A percentile compares a stretch with the other conserved stretches of the same genome.
These are phyloP conservation scores for Euphorbia lathyris DNA, from an alignment of 345 rosid genomes.

Conservation along the genomic window DNA sequence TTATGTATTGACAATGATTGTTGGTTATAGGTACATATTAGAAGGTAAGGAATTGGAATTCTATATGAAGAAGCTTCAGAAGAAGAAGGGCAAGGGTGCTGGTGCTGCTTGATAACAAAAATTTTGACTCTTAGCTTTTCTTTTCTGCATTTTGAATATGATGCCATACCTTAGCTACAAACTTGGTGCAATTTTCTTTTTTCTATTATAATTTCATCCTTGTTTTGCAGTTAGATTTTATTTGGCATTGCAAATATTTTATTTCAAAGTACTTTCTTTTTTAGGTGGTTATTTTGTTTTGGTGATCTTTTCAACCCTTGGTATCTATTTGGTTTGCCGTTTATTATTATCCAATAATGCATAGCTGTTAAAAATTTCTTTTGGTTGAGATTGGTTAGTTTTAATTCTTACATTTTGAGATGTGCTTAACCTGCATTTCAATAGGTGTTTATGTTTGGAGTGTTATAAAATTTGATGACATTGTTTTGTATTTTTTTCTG, in stretches of 20 bases:
- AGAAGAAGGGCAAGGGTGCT: conserved; percentile 24
- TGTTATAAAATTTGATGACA: no score
- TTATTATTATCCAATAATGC: no score
- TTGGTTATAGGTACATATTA: conserved; percentile 10
- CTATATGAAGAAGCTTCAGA: conserved; percentile 22
- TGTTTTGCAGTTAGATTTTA: background rate
- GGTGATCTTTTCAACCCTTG: background rate
- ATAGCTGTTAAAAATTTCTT: no score
- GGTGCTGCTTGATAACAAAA: conserved; percentile 8
- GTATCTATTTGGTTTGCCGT: background rate
- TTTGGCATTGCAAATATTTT: background rate
- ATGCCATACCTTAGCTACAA: background rate
- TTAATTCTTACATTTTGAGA: no score
- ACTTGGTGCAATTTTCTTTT: background rate
- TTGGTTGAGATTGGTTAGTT: no score
- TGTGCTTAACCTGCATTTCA: no score
- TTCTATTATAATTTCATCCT: background rate
- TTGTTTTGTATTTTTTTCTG: no score
- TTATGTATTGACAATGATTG: background rate
- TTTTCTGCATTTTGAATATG: background rate
- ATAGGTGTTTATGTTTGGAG: no score
- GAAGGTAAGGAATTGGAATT: conserved; percentile 23
- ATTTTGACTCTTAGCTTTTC: background rate
- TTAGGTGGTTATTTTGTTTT: background rate
- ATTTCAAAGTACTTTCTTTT: background rate